phyloP scores from a whole-genome alignment of 768 basidiomycete genomes.

The Dentipellis fragilis region DNA sequence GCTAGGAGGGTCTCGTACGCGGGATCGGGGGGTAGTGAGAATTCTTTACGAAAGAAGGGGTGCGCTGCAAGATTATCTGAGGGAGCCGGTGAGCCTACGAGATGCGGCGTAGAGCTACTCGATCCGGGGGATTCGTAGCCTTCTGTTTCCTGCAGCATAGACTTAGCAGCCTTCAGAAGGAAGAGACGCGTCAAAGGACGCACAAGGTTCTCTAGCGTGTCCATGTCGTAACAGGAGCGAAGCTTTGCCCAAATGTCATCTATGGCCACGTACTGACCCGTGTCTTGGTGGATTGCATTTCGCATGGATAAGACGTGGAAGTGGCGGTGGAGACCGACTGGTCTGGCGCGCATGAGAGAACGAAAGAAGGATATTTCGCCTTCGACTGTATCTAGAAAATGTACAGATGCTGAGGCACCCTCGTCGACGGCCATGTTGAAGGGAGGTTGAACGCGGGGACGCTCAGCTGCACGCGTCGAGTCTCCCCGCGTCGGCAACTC shows the following conservation, averaged over 20 bases:
- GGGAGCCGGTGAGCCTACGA: constrained; percentile 57
- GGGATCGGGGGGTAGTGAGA: constrained; percentile 47
- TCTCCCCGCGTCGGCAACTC: too few relatives aligned
- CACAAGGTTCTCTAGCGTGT: constrained; percentile 62
- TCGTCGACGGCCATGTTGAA: constrained; percentile 1
- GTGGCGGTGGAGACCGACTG: constrained; percentile 74
- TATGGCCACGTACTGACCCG: constrained; percentile 45
- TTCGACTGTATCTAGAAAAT: constrained; percentile 51
- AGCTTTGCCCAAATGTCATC: constrained; percentile 74
- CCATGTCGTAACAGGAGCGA: constrained; percentile 60
- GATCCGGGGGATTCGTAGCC: constrained; percentile 31
- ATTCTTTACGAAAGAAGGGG: constrained; percentile 70
- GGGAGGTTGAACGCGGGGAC: too few relatives aligned
- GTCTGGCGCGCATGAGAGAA: constrained; percentile 70
- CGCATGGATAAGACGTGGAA: constrained; percentile 75
- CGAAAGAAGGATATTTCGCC: constrained; percentile 85
- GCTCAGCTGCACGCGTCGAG: too few relatives aligned
- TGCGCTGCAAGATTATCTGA: constrained; percentile 58
- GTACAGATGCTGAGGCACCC: constrained; percentile 1
- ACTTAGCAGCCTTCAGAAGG: background rate
- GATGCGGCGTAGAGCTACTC: constrained; percentile 30
- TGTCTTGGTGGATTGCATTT: constrained; percentile 61
- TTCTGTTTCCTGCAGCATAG: constrained; percentile 7
- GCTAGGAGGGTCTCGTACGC: constrained; percentile 49
- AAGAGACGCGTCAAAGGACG: constrained; percentile 19